phyloP scores from a whole-genome alignment of 202 grass and related monocot species.

The Saccharum hybrid region DNA sequence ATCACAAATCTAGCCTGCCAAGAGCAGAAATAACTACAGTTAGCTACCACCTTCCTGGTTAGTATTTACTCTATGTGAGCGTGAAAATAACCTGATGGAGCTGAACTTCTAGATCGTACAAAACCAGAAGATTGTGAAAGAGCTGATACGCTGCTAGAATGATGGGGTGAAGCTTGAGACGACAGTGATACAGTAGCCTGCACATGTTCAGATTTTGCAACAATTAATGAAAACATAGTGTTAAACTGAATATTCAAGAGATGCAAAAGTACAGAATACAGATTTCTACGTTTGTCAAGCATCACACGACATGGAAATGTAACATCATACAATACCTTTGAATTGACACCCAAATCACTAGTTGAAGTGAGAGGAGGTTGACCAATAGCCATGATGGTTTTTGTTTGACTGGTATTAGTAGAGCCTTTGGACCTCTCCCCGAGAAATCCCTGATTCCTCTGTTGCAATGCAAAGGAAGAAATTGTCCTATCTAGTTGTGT shows the following conservation, averaged over 20 bases:
- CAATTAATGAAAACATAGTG: constrained; percentile 11
- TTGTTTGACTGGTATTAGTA: constrained; percentile 56
- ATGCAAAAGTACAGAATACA: constrained; percentile 28
- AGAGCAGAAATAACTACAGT: constrained; percentile 8
- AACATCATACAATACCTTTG: constrained; percentile 65
- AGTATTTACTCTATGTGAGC: constrained; percentile 35
- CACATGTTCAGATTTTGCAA: constrained; percentile 42
- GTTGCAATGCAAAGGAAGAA: constrained; percentile 77
- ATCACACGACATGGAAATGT: constrained; percentile 15
- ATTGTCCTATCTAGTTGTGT: constrained; percentile 71
- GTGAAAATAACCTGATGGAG: constrained; percentile 66
- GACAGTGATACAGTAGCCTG: constrained; percentile 48
- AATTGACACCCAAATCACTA: constrained; percentile 63
- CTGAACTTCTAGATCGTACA: constrained; percentile 69
- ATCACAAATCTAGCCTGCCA: constrained; percentile 9
- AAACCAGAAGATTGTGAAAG: constrained; percentile 63
- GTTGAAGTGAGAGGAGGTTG: constrained; percentile 59
- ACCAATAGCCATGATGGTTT: constrained; percentile 51
- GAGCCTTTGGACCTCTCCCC: constrained; percentile 62
- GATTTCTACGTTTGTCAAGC: constrained; percentile 20
- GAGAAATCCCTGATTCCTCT: constrained; percentile 78
- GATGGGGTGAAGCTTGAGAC: constrained; percentile 66
- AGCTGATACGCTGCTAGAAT: constrained; percentile 54
- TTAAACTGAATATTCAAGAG: constrained; percentile 34
- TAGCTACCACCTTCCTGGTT: neutral